Base-by-base conservation (phyloP, 2,329 filamentous ascomycete species). In the Cadophora sp. region DNA sequence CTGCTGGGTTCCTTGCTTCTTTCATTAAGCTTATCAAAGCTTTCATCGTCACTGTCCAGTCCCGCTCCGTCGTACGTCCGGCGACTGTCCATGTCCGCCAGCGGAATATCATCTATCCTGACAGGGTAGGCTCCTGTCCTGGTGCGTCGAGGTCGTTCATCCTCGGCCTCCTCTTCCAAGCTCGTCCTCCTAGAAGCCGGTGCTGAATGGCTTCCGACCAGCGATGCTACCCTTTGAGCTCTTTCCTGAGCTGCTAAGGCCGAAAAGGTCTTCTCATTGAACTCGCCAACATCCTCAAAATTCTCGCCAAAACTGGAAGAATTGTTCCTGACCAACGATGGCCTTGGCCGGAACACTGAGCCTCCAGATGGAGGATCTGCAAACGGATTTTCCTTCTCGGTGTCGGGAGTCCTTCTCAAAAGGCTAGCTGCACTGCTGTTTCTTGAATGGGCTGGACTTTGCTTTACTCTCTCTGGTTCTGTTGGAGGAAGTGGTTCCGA, bases 81-180 rank as follows among this genome's bases (percentile, higher is more conserved):
- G 40, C 70, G 71, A 34, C 63, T 70, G n/a, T 72, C 72, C 70
- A 78, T 73, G 19, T 76, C 69, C 48, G 69, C 65, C 50, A 78
- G 65, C n/a, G 77, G 76, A 56, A 78, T 77, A 65, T 78, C 75
- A 46, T 77, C 76, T 34, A 77, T 68, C 27, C 73, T 73, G 29
- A 77, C 72, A 1, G 76, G 75, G 34, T 72, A 72, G 8, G 66
- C 59, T 19, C 55, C 48, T 14, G 56, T 61, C 22, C 64, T 66
- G 1, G n/a, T 62, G 19, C 65, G 60, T 37, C 62, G 22, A 43
- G 43, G 64, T 7, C 53, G 62, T 22, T 53, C 48, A 4, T 76
- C 73, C 19, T 76, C 73, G 4, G 64, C 69, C 6, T 75, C 73
- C 3, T 74, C 72, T 19, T 76, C 74, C 14, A 77, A 29, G 62